Evolutionary conservation across 139 green algal species (phyloP), one percentile per base, ranked within the genome.

Genomic region (Eudorina sp.): DNA sequence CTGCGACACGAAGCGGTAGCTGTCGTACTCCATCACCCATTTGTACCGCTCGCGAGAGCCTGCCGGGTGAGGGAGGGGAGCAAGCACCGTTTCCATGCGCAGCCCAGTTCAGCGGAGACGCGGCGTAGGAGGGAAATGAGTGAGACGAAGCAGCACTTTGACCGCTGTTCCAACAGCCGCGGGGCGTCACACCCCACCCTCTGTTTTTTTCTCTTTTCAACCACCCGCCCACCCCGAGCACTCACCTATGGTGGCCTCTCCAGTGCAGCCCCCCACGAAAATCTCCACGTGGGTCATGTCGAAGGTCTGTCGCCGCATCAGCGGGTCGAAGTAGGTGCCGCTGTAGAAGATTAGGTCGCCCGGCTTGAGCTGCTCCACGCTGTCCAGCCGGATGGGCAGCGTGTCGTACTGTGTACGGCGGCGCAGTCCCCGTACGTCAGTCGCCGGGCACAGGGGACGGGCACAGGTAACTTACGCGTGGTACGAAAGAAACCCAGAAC

Each of bases 391-490:
- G 23, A 85, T 18, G 4, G 90, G 90, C 29, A 92, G 86, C 25
- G 85, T 91, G 66, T 92, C 90, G 73, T 84, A 92, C 89, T 92
- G 89, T n/a, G n/a, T n/a, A n/a, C n/a, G n/a, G n/a, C n/a, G n/a
- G n/a, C n/a, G n/a, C n/a, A n/a, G n/a, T n/a, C n/a, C n/a, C n/a
- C n/a, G n/a, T n/a, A n/a, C n/a, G n/a, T n/a, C n/a, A n/a, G n/a
- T n/a, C n/a, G n/a, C n/a, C n/a, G n/a, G n/a, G n/a, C n/a, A n/a
- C n/a, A n/a, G n/a, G n/a, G n/a, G n/a, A n/a, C n/a, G n/a, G n/a
- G n/a, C n/a, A n/a, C n/a, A n/a, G n/a, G n/a, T n/a, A n/a, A n/a
- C n/a, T n/a, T n/a, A n/a, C n/a, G n/a, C n/a, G n/a, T n/a, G n/a
- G n/a, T n/a, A n/a, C n/a, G n/a, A n/a, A n/a, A n/a, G n/a, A n/a